phyloP scores from a whole-genome alignment of 495 filamentous ascomycete genomes.

The Aspergillus hancockii region DNA sequence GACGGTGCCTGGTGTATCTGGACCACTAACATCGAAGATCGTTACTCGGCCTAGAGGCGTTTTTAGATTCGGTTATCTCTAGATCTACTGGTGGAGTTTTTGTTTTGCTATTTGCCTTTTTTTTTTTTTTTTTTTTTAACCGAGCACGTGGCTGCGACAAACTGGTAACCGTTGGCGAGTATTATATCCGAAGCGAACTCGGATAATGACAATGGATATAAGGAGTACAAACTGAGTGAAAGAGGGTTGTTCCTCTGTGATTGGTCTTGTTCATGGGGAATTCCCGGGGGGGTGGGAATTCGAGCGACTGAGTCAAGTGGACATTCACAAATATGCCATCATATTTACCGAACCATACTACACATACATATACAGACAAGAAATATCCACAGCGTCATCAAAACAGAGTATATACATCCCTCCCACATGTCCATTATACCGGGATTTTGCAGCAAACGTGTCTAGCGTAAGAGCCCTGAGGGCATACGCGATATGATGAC shows the following conservation, averaged over 20 bases:
- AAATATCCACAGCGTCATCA: background rate
- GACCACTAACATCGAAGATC: background rate
- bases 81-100: background rate
- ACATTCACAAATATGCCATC: background rate
- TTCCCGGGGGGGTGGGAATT: too few relatives aligned
- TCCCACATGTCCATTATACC: background rate
- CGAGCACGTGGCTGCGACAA: background rate
- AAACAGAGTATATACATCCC: background rate
- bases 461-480: background rate
- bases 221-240: too few relatives aligned
- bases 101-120: background rate
- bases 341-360: background rate
- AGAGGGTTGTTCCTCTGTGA: too few relatives aligned
- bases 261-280: too few relatives aligned
- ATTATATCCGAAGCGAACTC: background rate
- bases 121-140: too few relatives aligned
- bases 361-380: background rate
- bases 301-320: too few relatives aligned
- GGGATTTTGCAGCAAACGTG: background rate
- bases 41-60: background rate
- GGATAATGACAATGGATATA: too few relatives aligned
- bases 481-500: background rate
- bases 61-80: background rate
- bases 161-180: background rate
- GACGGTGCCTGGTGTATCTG: background rate